Base-by-base conservation (phyloP, 2,329 filamentous ascomycete species). In the Pyrenophora seminiperda region DNA sequence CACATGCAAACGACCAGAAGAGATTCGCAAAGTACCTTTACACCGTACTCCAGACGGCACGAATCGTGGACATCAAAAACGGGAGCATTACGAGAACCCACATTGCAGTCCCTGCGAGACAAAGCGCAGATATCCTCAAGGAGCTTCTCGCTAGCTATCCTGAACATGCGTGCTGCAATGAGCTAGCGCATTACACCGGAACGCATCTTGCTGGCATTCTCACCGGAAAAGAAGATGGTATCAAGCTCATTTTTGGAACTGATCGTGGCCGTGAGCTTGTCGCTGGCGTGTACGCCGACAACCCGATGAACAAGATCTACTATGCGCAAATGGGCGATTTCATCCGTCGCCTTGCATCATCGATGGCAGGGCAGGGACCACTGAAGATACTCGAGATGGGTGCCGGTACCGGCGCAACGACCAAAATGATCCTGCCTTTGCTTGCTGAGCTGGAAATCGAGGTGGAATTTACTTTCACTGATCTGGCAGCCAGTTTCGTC, bases 401-500 rank as follows among this genome's bases (percentile, higher is more conserved):
- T 1, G 73, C 66, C 5, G 73, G 71, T 1, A 75, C 72, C 1
- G 72, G 74, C 0, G 73, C 68, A 3, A 73, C 72, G 0, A 75
- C 74, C 0, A 58, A 54, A 7, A 53, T 55, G 18, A 34, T 76
- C 1, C 54, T 75, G 0, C 50, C 61, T 0, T 22, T 61, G 0
- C 56, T 77, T 0, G 56, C 58, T 5, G 43, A 45, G 2, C 55
- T 67, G 1, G 64, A 53, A 7, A 54, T 74, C 1, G 36, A 60
- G 1, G 54, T 77, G 11, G 60, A 72, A 34, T 78, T 76, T 53
- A 74, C 67, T 0, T 75, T 76, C 46, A 76, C 69, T 1, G 75
- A 77, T 38, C 55, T 77, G 1, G 68, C 73, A 0, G 41, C 66
- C 0, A 68, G 69, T 0, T 61, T 77, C 7, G 65, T 78, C 2